These are phyloP conservation scores for Gymnopilus dilepis DNA, from an alignment of 768 basidiomycete species.

Conservation along the genomic window DNA sequence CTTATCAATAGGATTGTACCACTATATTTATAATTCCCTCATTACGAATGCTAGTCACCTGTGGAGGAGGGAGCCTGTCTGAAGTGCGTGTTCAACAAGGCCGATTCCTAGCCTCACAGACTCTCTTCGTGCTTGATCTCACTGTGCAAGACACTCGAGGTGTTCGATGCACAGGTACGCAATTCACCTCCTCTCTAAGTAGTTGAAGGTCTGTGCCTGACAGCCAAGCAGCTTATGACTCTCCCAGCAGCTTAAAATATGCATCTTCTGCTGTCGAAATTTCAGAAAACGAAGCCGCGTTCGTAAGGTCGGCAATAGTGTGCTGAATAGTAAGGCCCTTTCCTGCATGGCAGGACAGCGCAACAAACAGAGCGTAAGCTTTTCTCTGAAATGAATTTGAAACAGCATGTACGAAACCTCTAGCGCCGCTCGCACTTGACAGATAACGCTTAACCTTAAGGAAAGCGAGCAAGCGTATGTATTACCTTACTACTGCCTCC, in stretches of 20 bases:
- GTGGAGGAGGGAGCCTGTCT: not conserved
- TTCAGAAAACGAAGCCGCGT: not conserved
- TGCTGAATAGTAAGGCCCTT: not conserved
- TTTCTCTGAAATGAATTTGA: not conserved
- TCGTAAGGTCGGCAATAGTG: slow-evolving; percentile 4
- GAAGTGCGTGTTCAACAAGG: not conserved
- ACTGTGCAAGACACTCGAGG: not conserved
- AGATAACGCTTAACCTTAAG: too few relatives aligned
- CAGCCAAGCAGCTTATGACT: not conserved
- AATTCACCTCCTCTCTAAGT: not conserved
- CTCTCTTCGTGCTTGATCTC: not conserved
- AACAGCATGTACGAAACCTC: not conserved
- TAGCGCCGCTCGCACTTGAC: not conserved
- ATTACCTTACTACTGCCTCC: not conserved
- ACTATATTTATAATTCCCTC: slow-evolving; percentile 14
- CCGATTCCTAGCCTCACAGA: not conserved
- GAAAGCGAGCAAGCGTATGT: too few relatives aligned
- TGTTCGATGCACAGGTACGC: not conserved
- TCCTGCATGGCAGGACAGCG: too few relatives aligned
- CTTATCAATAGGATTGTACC: slow-evolving; percentile 22
- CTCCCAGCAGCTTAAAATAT: not conserved
- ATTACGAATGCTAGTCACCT: not conserved
- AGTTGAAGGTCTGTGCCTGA: too few relatives aligned
- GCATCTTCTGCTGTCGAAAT: not conserved
- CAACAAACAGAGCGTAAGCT: too few relatives aligned